Conservation (phyloP, 768 basidiomycete genomes). For the Rhizopogon vesiculosus region DNA sequence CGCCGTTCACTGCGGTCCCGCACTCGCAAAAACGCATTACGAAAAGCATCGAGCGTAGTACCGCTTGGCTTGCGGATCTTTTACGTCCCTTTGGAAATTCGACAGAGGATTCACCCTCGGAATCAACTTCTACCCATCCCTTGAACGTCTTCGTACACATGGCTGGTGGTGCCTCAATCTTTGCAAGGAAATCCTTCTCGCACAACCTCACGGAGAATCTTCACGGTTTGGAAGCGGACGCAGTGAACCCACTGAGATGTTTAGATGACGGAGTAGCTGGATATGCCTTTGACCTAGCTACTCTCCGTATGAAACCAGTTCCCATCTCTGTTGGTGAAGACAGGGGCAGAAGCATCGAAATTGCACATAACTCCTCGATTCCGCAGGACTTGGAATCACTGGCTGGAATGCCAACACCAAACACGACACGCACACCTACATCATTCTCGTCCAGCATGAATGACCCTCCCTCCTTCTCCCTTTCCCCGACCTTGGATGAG, state of each 20-base stretch:
- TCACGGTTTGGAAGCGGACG: conserved; percentile 49
- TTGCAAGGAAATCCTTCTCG: conserved; percentile 65
- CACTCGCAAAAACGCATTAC: conserved; percentile 75
- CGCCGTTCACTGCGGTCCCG: conserved; percentile 57
- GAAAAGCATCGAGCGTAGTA: conserved; percentile 70
- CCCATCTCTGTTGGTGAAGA: conserved; percentile 1
- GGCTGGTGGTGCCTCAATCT: conserved; percentile 50
- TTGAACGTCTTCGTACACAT: conserved; percentile 66
- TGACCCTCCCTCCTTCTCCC: neutral
- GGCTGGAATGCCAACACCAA: conserved; percentile 7
- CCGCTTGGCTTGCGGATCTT: conserved; percentile 57
- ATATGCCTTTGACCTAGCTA: conserved; percentile 66
- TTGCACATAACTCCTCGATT: conserved; percentile 8
- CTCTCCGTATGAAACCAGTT: conserved; percentile 26
- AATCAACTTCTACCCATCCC: conserved; percentile 9
- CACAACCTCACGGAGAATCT: conserved; percentile 51
- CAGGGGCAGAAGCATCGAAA: neutral
- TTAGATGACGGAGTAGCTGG: conserved; percentile 70
- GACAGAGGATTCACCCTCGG: neutral
- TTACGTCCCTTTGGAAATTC: conserved; percentile 30
- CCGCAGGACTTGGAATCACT: conserved; percentile 10
- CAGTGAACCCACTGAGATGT: conserved; percentile 42
- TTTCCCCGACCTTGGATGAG: conserved; percentile 20
- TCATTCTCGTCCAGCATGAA: neutral
- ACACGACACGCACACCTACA: neutral